Evolutionary conservation across 345 rosid species (phyloP), one percentile per base, ranked within the genome.

Genomic region (Adansonia digitata): DNA sequence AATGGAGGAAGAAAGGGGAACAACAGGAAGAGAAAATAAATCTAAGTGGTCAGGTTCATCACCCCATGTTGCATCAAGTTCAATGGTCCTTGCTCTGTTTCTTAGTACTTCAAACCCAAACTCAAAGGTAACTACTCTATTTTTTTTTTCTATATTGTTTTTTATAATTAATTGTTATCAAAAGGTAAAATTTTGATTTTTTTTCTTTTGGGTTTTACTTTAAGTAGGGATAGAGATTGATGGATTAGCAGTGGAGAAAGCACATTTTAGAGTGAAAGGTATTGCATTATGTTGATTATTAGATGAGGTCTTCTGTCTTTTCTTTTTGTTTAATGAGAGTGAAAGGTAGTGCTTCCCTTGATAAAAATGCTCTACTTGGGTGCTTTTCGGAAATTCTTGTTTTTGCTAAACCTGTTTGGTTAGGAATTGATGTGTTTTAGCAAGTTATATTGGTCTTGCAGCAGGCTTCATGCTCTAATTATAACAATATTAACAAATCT

Each of bases 71-170:
- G 91, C 85, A 80, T 93, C 89, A 89, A 85, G 79, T 81, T 82
- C 81, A 78, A 85, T 74, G 98, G 96, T 43, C 93, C 95, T 70
- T 64, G 85, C 78, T 63, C 85, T 60, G 92, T 93, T 70, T 88
- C 97, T 56, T 84, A 91, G 57, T 94, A 89, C 84, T 91, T 90
- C 90, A 94, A 81, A 83, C 91, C 97, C 84, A 88, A 84, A 77
- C 15, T 85, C 71, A 76, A 81, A 5, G 93, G 99, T 90, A 81
- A 43, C 31, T 43, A 11, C 5, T 3, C 1, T 3, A 55, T 5
- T 12, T 42, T 4, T 0, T 20, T 13, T 65, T 7, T 24, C n/a
- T 48, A 13, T 26, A 14, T 35, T 39, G 2, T 9, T 13, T 5
- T 13, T 26, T 45, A 20, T 39, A 14, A 22, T 13, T 18, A 27